Percentiles rank a stretch among this genome's conserved stretches.
phyloP scores from a whole-genome alignment of 352 stramenopile species.

The Phytophthora foliorum region DNA sequence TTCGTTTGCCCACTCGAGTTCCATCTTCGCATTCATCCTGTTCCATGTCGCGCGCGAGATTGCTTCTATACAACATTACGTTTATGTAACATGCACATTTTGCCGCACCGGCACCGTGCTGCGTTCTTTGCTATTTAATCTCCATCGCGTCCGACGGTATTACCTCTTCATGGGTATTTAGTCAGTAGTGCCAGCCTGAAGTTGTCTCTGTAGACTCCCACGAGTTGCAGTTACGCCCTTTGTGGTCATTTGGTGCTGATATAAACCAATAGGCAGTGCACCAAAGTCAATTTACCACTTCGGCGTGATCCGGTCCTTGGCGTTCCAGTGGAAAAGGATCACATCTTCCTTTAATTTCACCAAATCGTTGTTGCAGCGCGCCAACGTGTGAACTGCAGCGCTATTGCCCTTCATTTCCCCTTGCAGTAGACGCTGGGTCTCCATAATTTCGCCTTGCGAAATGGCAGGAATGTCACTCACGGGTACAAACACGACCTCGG shows the following conservation, averaged over 20 bases:
- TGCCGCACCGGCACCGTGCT: conserved; percentile 13
- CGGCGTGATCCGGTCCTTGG: conserved; percentile 65
- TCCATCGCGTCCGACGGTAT: background rate
- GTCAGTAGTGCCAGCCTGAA: too few relatives aligned
- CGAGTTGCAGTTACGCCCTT: conserved; percentile 3
- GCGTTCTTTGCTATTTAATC: conserved; percentile 1
- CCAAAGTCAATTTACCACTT: conserved; percentile 41
- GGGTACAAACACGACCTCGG: conserved; percentile 84
- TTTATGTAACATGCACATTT: conserved; percentile 27
- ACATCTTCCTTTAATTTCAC: conserved; percentile 90
- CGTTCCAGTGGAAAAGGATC: conserved; percentile 89
- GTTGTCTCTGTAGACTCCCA: too few relatives aligned
- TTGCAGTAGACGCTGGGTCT: conserved; percentile 73
- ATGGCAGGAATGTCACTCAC: conserved; percentile 82
- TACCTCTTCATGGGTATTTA: background rate
- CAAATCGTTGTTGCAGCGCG: conserved; percentile 83
- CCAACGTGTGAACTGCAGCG: conserved; percentile 72
- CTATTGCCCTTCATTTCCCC: conserved; percentile 82
- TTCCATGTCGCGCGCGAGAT: conserved; percentile 16
- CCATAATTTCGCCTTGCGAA: conserved; percentile 70
- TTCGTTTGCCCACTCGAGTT: conserved; percentile 9
- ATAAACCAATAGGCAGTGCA: conserved; percentile 19
- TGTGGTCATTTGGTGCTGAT: conserved; percentile 23
- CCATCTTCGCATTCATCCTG: conserved; percentile 16
- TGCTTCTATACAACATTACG: conserved; percentile 40